A percentile compares a stretch with the other conserved stretches of the same genome.
phyloP scores from a whole-genome alignment of 305 asterid species.

The Lippia alba region DNA sequence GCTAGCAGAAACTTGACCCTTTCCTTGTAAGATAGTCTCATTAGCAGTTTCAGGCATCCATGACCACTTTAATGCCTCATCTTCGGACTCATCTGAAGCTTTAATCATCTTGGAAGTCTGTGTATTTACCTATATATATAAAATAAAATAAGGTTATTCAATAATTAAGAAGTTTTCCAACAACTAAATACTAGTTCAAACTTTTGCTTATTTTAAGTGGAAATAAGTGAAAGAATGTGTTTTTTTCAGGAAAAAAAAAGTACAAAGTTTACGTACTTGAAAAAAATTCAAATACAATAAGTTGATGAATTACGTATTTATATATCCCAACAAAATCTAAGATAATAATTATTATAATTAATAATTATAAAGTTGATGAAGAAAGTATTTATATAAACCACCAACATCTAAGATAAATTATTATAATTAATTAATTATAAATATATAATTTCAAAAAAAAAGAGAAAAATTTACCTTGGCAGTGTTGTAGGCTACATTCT shows the following conservation, averaged over 20 bases:
- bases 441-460: background rate
- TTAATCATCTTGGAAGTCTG: slow-evolving; percentile 54
- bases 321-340: too few relatives aligned
- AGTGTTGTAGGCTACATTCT: slow-evolving; percentile 56
- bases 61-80: slow-evolving; percentile 54
- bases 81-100: slow-evolving; percentile 37
- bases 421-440: too few relatives aligned
- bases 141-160: background rate
- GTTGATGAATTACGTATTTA: background rate
- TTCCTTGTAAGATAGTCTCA: slow-evolving; percentile 32
- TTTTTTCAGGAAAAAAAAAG: too few relatives aligned
- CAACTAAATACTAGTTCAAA: too few relatives aligned
- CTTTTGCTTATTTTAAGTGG: too few relatives aligned
- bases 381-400: too few relatives aligned
- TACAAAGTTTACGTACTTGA: too few relatives aligned
- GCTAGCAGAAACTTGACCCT: slow-evolving; percentile 39
- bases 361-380: background rate
- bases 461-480: slow-evolving; percentile 46
- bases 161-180: too few relatives aligned
- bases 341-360: too few relatives aligned
- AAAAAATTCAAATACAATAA: too few relatives aligned
- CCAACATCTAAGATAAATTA: too few relatives aligned
- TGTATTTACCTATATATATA: slow-evolving; percentile 49
- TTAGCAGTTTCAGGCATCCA: slow-evolving; percentile 50
- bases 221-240: too few relatives aligned